Evolutionary conservation across 768 basidiomycete species (phyloP).

Genomic region (Naganishia vishniacii): DNA sequence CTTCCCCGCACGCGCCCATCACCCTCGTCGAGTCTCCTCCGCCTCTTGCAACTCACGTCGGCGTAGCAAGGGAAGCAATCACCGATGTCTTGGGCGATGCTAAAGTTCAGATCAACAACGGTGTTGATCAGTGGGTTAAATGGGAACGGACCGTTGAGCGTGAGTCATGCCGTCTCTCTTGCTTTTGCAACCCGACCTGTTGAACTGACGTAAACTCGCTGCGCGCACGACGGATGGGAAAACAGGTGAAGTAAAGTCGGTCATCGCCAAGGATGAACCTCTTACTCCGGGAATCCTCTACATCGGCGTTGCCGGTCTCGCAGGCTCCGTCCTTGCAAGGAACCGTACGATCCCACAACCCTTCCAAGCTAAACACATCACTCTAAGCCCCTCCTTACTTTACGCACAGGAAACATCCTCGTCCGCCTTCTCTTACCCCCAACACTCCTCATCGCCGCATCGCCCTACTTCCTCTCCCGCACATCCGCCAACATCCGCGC

Average conservation of each 20-base stretch:
- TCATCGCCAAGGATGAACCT: slow-evolving; percentile 72
- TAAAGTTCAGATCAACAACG: slow-evolving; percentile 64
- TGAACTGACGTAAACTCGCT: no score
- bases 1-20: slow-evolving; percentile 58
- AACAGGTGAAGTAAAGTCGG: slow-evolving; percentile 71
- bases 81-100: slow-evolving; percentile 58
- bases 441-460: slow-evolving; percentile 63
- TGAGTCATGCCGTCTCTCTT: slow-evolving; percentile 48
- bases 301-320: slow-evolving; percentile 78
- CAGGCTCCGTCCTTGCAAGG: slow-evolving; percentile 78
- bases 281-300: slow-evolving; percentile 86
- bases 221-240: no score
- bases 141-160: slow-evolving; percentile 80
- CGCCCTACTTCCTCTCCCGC: slow-evolving; percentile 79
- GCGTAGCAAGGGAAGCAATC: slow-evolving; percentile 60
- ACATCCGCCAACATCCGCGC: slow-evolving; percentile 64
- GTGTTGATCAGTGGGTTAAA: slow-evolving; percentile 75
- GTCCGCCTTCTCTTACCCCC: slow-evolving; percentile 72
- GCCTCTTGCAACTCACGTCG: slow-evolving; percentile 70
- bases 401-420: slow-evolving; percentile 52
- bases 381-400: background rate
- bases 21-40: slow-evolving; percentile 69
- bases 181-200: no score
- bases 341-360: slow-evolving; percentile 53
- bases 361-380: background rate